Conservation (phyloP, 1,284 basidiomycete genomes). For the Cystobasidium slooffiae region DNA sequence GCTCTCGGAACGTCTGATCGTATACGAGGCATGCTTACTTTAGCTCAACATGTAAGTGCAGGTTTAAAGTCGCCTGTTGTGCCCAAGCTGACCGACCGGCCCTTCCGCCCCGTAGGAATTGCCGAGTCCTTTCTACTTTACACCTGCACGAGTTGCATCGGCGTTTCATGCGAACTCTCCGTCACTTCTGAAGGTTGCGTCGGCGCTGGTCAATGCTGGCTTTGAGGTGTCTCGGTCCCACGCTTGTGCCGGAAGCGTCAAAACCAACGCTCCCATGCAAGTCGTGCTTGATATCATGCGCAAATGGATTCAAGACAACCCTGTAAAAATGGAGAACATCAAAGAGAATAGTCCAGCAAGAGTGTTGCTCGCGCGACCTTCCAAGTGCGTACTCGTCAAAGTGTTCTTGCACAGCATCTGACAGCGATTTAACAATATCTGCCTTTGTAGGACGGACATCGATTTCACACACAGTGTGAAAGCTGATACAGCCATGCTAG, state of each 20-base stretch:
- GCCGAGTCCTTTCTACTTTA: slow-evolving; percentile 84
- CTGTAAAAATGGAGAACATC: slow-evolving; percentile 73
- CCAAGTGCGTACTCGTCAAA: slow-evolving; percentile 45
- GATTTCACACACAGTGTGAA: slow-evolving; percentile 75
- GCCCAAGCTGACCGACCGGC: neutral
- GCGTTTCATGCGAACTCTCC: slow-evolving; percentile 82
- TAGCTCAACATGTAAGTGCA: slow-evolving; percentile 76
- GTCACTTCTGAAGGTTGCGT: slow-evolving; percentile 74
- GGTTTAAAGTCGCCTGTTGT: neutral
- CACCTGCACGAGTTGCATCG: slow-evolving; percentile 77
- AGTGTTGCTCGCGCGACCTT: slow-evolving; percentile 46
- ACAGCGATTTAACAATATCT: neutral
- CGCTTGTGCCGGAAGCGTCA: slow-evolving; percentile 83
- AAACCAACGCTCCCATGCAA: slow-evolving; percentile 76
- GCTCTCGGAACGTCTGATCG: slow-evolving; percentile 79
- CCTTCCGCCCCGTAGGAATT: slow-evolving; percentile 67
- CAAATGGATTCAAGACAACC: slow-evolving; percentile 72
- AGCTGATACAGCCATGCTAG: slow-evolving; percentile 63
- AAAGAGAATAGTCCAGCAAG: slow-evolving; percentile 53
- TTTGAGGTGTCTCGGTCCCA: slow-evolving; percentile 87
- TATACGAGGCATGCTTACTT: slow-evolving; percentile 93
- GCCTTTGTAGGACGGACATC: slow-evolving; percentile 64
- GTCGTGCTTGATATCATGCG: slow-evolving; percentile 83
- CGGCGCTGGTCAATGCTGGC: slow-evolving; percentile 81
- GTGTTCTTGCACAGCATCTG: neutral